These are phyloP conservation scores for Fusarium torreyae DNA, from an alignment of 2,329 filamentous ascomycete species.

Conservation along the genomic window DNA sequence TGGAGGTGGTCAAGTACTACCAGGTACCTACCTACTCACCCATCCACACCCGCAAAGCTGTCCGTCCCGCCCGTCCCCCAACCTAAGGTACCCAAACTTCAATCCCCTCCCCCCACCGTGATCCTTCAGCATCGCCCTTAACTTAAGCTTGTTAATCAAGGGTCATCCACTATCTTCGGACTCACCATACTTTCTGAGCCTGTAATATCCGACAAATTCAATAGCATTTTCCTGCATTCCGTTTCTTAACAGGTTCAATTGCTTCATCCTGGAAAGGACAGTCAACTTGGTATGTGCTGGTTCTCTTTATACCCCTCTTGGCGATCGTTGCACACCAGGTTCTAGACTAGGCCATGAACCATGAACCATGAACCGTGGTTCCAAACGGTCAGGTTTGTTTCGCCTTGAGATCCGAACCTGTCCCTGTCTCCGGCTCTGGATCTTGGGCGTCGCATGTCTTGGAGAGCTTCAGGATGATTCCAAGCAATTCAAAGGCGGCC, in stretches of 20 bases:
- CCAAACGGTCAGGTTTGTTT: slow-evolving; percentile 27
- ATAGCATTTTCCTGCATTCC: slow-evolving; percentile 9
- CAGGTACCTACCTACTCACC: neutral
- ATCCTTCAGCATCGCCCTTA: slow-evolving; percentile 14
- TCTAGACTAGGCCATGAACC: slow-evolving; percentile 21
- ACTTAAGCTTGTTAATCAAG: slow-evolving; percentile 30
- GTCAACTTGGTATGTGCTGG: slow-evolving; percentile 7
- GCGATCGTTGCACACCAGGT: slow-evolving; percentile 35
- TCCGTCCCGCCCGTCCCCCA: slow-evolving; percentile 38
- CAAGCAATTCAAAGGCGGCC: neutral
- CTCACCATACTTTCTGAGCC: slow-evolving; percentile 12
- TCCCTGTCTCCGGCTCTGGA: neutral
- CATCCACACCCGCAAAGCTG: slow-evolving; percentile 11
- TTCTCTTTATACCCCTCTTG: slow-evolving; percentile 34
- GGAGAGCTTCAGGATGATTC: slow-evolving; percentile 3
- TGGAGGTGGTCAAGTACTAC: neutral
- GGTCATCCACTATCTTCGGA: slow-evolving; percentile 15
- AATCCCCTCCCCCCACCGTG: slow-evolving; percentile 20
- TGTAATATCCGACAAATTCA: slow-evolving; percentile 29
- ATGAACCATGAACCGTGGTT: slow-evolving; percentile 23
- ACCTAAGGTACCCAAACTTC: slow-evolving; percentile 15
- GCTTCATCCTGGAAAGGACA: slow-evolving; percentile 1
- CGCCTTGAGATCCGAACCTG: slow-evolving; percentile 24
- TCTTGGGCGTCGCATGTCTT: slow-evolving; percentile 15
- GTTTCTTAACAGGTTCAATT: slow-evolving; percentile 18